phyloP scores from a whole-genome alignment of 768 basidiomycete species.

The Pleurotus ostreatus region DNA sequence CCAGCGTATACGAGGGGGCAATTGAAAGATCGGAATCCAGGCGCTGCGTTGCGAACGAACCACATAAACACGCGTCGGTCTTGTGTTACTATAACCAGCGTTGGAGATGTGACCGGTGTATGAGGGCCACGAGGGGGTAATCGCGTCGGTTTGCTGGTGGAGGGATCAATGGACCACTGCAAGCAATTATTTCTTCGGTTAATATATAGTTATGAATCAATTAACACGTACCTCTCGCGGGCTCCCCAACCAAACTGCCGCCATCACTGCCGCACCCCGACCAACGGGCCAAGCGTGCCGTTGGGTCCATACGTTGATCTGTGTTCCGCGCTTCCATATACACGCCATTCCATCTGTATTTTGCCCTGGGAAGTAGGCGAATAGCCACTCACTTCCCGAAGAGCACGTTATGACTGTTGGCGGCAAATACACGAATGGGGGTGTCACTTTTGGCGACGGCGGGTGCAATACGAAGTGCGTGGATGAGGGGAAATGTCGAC shows the following conservation, averaged over 20 bases:
- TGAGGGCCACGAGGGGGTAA: slow-evolving; percentile 57
- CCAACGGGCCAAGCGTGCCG: slow-evolving; percentile 53
- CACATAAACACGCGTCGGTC: slow-evolving; percentile 52
- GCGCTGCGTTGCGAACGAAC: slow-evolving; percentile 44
- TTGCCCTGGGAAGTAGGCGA: slow-evolving; percentile 69
- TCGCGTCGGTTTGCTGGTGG: slow-evolving; percentile 43
- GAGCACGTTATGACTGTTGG: slow-evolving; percentile 60
- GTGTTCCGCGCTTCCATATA: slow-evolving; percentile 57
- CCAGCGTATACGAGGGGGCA: slow-evolving; percentile 43
- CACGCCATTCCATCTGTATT: slow-evolving; percentile 55
- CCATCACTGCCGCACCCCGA: slow-evolving; percentile 52
- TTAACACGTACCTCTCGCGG: slow-evolving; percentile 52
- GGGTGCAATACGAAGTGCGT: slow-evolving; percentile 58
- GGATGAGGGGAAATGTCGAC: slow-evolving; percentile 66
- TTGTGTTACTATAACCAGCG: slow-evolving; percentile 62
- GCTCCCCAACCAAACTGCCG: slow-evolving; percentile 56
- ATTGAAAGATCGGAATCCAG: slow-evolving; percentile 39
- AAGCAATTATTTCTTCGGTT: background rate
- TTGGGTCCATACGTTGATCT: slow-evolving; percentile 60
- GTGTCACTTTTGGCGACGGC: slow-evolving; percentile 43
- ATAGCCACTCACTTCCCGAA: slow-evolving; percentile 58
- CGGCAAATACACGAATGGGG: slow-evolving; percentile 50
- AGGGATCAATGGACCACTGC: slow-evolving; percentile 50
- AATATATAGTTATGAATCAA: background rate
- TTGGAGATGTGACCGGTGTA: slow-evolving; percentile 48